Conservation (phyloP, 495 filamentous ascomycete genomes). For the Penicillium fimorum region DNA sequence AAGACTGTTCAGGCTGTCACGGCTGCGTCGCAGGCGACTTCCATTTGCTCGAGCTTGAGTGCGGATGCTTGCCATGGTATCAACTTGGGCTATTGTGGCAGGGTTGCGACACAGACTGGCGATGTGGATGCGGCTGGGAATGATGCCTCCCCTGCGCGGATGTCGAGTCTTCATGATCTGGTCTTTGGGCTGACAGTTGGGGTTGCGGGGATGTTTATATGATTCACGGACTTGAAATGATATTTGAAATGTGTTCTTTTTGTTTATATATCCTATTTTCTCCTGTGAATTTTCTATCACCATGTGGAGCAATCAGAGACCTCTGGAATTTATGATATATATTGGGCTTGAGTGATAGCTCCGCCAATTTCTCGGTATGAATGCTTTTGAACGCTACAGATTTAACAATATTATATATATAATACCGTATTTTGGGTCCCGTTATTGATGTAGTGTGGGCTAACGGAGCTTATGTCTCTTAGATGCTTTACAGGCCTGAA, state of each 20-base stretch:
- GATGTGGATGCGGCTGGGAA: conserved; percentile 36
- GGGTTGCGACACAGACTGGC: conserved; percentile 34
- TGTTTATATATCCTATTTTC: conserved; percentile 10
- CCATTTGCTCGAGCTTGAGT: conserved; percentile 66
- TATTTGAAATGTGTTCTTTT: conserved; percentile 4
- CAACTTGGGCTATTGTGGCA: conserved; percentile 53
- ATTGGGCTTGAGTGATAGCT: not conserved
- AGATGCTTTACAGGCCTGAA: not conserved
- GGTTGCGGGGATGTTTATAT: conserved; percentile 46
- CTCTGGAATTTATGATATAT: not conserved
- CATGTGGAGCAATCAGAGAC: not conserved
- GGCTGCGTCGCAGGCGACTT: conserved; percentile 51
- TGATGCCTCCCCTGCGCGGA: conserved; percentile 25
- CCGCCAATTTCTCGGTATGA: not conserved
- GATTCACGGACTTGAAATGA: conserved; percentile 25
- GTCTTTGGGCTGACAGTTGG: conserved; percentile 43
- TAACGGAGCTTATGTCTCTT: no score
- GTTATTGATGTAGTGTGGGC: no score
- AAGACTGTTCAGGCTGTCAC: conserved; percentile 62
- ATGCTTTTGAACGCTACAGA: not conserved
- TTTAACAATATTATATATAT: not conserved
- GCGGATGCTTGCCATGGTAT: conserved; percentile 58
- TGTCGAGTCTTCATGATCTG: conserved; percentile 41
- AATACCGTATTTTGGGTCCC: no score
- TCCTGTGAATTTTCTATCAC: conserved; percentile 2